Evolutionary conservation across 2,329 filamentous ascomycete genomes (phyloP).

Genomic region (Nemania sp.): DNA sequence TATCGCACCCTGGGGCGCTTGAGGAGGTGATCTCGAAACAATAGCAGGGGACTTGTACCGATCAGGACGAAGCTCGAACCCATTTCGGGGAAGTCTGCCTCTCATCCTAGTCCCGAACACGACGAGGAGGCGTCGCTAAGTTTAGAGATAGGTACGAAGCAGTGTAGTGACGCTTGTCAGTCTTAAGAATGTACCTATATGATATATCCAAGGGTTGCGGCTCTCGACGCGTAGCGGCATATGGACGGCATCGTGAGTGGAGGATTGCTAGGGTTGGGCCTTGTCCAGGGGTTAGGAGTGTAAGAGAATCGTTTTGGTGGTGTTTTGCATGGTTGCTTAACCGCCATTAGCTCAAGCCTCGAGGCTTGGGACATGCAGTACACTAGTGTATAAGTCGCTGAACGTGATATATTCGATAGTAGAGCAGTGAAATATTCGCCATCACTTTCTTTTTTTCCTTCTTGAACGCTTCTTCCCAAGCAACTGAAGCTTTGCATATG

Average conservation of each 20-base stretch:
- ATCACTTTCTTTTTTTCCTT: too few species aligned
- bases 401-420: too few species aligned
- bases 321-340: constrained; percentile 47
- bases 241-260: constrained; percentile 19
- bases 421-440: too few species aligned
- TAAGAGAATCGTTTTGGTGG: constrained; percentile 57
- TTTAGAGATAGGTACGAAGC: constrained; percentile 5
- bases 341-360: constrained; percentile 27
- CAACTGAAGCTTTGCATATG: neutral
- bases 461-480: too few species aligned
- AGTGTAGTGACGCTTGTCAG: neutral
- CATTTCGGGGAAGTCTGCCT: constrained; percentile 38
- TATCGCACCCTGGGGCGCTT: constrained; percentile 31
- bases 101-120: constrained; percentile 35
- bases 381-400: neutral
- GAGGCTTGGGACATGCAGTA: neutral
- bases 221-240: constrained; percentile 8
- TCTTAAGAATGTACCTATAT: neutral
- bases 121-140: constrained; percentile 2
- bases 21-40: constrained; percentile 50
- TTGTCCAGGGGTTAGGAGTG: constrained; percentile 41
- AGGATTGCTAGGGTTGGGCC: constrained; percentile 28
- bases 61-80: constrained; percentile 38
- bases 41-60: constrained; percentile 43
- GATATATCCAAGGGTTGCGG: constrained; percentile 21